Percentiles rank a stretch among this genome's conserved stretches.
Conservation (phyloP, 2,329 filamentous ascomycete genomes). For the Xylariaceae sp. region DNA sequence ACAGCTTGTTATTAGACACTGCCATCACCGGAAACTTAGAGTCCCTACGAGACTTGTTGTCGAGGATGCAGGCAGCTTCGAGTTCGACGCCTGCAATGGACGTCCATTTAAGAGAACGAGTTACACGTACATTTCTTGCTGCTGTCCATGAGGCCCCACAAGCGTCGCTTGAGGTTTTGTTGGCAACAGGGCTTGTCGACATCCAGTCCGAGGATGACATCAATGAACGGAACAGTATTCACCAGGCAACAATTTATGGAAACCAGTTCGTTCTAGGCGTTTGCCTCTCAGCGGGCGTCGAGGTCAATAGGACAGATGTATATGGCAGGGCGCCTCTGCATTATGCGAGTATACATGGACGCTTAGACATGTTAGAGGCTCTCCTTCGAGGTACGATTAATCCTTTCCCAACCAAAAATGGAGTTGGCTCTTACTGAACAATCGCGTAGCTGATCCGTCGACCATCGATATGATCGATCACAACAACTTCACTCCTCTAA, state of each 20-base stretch:
- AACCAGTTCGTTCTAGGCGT: constrained; percentile 72
- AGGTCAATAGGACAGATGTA: constrained; percentile 78
- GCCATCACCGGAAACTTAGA: constrained; percentile 77
- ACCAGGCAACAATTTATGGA: constrained; percentile 94
- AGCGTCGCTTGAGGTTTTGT: constrained; percentile 68
- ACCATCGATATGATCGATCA: constrained; percentile 89
- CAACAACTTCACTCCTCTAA: constrained; percentile 93
- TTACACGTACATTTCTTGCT: constrained; percentile 86
- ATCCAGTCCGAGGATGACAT: constrained; percentile 95
- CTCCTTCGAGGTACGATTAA: constrained; percentile 57
- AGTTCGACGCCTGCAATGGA: constrained; percentile 48
- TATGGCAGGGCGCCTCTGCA: constrained; percentile 92
- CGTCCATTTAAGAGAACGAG: constrained; percentile 61
- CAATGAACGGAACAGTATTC: constrained; percentile 92
- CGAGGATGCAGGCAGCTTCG: constrained; percentile 57
- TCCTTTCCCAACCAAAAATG: neutral
- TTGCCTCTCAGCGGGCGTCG: constrained; percentile 70
- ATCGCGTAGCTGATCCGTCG: constrained; percentile 54
- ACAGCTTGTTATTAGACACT: constrained; percentile 82
- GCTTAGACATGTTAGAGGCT: constrained; percentile 74
- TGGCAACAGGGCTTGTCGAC: constrained; percentile 79
- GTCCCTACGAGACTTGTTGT: constrained; percentile 74
- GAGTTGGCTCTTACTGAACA: constrained; percentile 6
- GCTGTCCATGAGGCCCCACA: constrained; percentile 82
- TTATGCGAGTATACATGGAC: constrained; percentile 93